These are phyloP conservation scores for Psophocarpus tetragonolobus DNA, from an alignment of 306 rosid genomes.

Conservation along the genomic window DNA sequence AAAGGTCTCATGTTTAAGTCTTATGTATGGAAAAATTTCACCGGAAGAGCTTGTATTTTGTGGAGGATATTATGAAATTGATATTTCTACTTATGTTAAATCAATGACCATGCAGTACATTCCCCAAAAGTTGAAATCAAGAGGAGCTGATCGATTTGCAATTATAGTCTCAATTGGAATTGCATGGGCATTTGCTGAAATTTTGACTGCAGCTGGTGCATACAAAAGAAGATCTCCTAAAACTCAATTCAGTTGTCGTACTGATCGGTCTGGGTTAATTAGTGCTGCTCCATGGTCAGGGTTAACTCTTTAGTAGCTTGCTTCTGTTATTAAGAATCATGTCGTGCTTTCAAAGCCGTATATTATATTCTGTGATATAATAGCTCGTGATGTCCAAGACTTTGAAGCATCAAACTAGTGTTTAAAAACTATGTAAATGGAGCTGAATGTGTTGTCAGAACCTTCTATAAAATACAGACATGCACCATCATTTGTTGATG, in stretches of 20 bases:
- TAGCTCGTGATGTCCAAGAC: neutral
- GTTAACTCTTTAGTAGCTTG: conserved; percentile 18
- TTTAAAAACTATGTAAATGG: neutral
- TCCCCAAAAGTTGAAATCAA: conserved; percentile 49
- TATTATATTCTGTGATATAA: neutral
- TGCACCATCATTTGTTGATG: neutral
- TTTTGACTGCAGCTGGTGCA: conserved; percentile 87
- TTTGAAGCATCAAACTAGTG: conserved; percentile 9
- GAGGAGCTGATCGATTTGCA: conserved; percentile 61
- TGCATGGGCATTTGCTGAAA: conserved; percentile 80
- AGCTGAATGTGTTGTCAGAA: neutral
- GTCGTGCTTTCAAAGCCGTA: neutral
- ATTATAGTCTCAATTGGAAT: conserved; percentile 58
- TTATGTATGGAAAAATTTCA: neutral
- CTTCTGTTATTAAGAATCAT: conserved; percentile 6
- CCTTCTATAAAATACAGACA: neutral
- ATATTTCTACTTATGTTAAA: conserved; percentile 34
- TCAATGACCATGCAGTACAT: conserved; percentile 64
- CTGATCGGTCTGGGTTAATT: conserved; percentile 92
- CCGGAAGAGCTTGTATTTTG: neutral
- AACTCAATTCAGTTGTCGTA: conserved; percentile 86
- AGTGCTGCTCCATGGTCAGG: conserved; percentile 80
- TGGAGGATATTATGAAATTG: neutral
- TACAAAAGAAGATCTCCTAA: conserved; percentile 55
- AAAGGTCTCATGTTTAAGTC: neutral